Base-by-base conservation (phyloP, 2,329 filamentous ascomycete genomes). In the Neofusicoccum umdonicola region DNA sequence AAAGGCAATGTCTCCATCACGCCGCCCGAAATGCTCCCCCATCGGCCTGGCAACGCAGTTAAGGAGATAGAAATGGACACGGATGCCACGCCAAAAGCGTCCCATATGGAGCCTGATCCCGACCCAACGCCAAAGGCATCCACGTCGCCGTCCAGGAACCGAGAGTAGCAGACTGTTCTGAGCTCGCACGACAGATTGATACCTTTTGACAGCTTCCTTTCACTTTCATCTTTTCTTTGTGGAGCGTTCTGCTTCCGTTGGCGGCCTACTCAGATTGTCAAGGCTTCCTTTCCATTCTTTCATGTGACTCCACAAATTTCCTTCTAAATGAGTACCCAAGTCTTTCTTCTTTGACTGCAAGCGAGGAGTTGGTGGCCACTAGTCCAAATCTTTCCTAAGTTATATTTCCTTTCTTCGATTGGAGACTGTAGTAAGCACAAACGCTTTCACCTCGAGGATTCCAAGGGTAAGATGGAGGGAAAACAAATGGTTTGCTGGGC, bases 11-110 rank as follows among this genome's bases (percentile, higher is more conserved):
- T 60, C 31, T 60, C 78, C 2, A 77, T 84, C 63, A 84, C 82
- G 65, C 83, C 83, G 65, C 83, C 83, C 3, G 79, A 82, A 65
- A 74, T 84, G 27, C 85, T 85, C 67, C 79, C 81, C 7, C 75
- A 67, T 11, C 68, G 72, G 11, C 81, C 81, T 2, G 82, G 81
- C 7, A 71, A 77, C 15, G 74, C 77, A 12, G 73, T 75, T 1
- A 66, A 72, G 48, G 76, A 80, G 37, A 77, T 80, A 58, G 76
- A 77, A 47, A 72, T 77, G 64, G 63, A 65, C 37, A 44, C 54
- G 13, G 74, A 78, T 19, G 71, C 68, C 5, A 81, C 79, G 9
- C 79, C 79, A 2, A 78, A 73, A 63, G 71, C 72, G 15, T 69
- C 72, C 13, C 71, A 76, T 45, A 64, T 69, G 8, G 77, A 78